These are phyloP conservation scores for Scutellaria barbata DNA, from an alignment of 257 asterid genomes.

Conservation along the genomic window DNA sequence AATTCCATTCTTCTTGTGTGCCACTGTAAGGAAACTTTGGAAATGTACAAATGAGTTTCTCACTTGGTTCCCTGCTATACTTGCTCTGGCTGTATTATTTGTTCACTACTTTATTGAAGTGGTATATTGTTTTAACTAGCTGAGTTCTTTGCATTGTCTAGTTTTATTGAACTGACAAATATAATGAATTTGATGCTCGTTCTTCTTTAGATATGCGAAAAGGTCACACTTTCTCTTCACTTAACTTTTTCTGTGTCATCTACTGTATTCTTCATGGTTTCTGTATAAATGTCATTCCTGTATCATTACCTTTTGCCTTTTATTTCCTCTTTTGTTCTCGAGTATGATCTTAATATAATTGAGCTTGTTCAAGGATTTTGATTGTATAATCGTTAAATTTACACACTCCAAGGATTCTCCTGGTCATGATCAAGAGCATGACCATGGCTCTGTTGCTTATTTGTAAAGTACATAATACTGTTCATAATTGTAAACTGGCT, in stretches of 20 bases:
- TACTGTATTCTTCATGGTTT: no score
- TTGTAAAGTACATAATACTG: no score
- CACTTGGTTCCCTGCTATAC: slow-evolving; percentile 17
- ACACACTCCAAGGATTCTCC: no score
- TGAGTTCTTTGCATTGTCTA: slow-evolving; percentile 19
- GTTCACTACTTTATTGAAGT: neutral
- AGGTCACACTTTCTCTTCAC: neutral
- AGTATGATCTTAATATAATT: slow-evolving; percentile 8
- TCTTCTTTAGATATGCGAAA: neutral
- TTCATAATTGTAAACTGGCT: no score
- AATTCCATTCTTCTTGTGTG: slow-evolving; percentile 95
- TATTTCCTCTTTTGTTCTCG: neutral
- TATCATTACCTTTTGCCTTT: slow-evolving; percentile 13
- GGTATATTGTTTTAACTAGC: neutral
- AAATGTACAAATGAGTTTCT: neutral
- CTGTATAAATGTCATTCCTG: neutral
- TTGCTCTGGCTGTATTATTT: slow-evolving; percentile 11
- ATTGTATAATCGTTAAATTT: neutral
- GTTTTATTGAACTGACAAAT: neutral
- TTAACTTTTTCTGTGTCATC: neutral
- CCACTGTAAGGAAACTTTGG: slow-evolving; percentile 72
- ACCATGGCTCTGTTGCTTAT: no score
- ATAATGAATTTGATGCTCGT: neutral
- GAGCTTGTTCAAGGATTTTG: slow-evolving; percentile 9
- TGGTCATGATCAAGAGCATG: no score